These are phyloP conservation scores for Phaeodactylum tricornutum DNA, from an alignment of 108 stramenopile genomes.

Conservation along the genomic window DNA sequence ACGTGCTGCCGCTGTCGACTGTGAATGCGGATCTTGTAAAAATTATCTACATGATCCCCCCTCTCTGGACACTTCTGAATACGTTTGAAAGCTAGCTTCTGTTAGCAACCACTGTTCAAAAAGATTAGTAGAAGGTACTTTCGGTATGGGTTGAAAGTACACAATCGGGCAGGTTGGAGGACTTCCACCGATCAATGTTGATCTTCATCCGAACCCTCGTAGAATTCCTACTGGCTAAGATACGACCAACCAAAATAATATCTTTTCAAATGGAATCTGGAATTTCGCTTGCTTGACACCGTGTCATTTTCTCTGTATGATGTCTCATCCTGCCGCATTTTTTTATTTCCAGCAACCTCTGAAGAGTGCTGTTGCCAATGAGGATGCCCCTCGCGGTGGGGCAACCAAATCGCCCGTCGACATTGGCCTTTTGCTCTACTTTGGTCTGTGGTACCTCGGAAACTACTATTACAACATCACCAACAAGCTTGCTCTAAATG, in stretches of 20 bases:
- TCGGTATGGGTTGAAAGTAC: background rate
- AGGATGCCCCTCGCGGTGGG: constrained; percentile 9
- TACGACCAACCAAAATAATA: background rate
- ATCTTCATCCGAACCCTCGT: background rate
- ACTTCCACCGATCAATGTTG: too few species aligned
- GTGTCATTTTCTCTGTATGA: background rate
- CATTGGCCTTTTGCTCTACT: constrained; percentile 78
- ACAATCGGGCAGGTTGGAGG: too few species aligned
- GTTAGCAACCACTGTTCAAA: background rate
- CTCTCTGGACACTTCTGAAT: background rate
- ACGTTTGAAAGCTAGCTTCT: background rate
- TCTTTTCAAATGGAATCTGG: background rate
- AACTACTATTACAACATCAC: constrained; percentile 89
- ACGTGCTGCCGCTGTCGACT: too few species aligned
- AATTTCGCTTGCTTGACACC: background rate
- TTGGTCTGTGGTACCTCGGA: constrained; percentile 88
- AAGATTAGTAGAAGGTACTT: background rate
- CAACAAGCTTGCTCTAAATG: constrained; percentile 85
- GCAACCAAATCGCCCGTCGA: constrained; percentile 34
- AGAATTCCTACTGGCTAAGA: background rate
- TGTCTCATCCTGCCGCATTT: background rate
- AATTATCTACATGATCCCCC: background rate
- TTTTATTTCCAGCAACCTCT: background rate
- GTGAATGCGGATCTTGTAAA: background rate
- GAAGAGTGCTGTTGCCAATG: background rate